Conservation (phyloP, 805 yeast genomes). For the Kodamaea restingae region DNA sequence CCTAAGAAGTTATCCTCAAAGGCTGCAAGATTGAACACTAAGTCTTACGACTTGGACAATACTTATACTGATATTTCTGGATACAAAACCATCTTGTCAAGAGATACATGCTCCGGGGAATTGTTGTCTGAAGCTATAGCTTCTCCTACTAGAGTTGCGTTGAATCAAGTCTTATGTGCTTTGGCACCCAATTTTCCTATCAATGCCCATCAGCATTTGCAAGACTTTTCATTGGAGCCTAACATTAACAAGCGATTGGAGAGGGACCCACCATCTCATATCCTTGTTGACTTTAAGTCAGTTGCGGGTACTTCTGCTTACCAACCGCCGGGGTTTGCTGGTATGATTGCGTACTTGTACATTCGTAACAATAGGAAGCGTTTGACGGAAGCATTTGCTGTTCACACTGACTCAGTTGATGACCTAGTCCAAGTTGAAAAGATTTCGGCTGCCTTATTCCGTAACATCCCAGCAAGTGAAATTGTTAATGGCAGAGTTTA, state of each 20-base stretch:
- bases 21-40: slow-evolving; percentile 37
- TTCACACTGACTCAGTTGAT: slow-evolving; percentile 56
- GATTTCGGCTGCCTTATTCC: slow-evolving; percentile 74
- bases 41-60: slow-evolving; percentile 39
- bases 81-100: slow-evolving; percentile 61
- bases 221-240: slow-evolving; percentile 40
- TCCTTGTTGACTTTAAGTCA: slow-evolving; percentile 72
- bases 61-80: slow-evolving; percentile 53
- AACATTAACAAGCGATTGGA: slow-evolving; percentile 43
- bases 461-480: slow-evolving; percentile 67
- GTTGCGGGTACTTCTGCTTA: slow-evolving; percentile 55
- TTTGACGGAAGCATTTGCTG: slow-evolving; percentile 76
- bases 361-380: slow-evolving; percentile 59
- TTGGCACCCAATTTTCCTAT: slow-evolving; percentile 69
- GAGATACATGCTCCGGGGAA: slow-evolving; percentile 59
- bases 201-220: slow-evolving; percentile 28
- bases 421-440: slow-evolving; percentile 56
- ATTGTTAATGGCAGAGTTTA: slow-evolving; percentile 63
- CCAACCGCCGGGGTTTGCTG: slow-evolving; percentile 63
- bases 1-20: slow-evolving; percentile 54
- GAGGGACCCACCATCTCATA: slow-evolving; percentile 56
- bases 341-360: slow-evolving; percentile 70
- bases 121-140: slow-evolving; percentile 41
- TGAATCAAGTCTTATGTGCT: slow-evolving; percentile 66
- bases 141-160: slow-evolving; percentile 57